Base-by-base conservation (phyloP, 257 asterid genomes). In the Craterostigma plantagineum region DNA sequence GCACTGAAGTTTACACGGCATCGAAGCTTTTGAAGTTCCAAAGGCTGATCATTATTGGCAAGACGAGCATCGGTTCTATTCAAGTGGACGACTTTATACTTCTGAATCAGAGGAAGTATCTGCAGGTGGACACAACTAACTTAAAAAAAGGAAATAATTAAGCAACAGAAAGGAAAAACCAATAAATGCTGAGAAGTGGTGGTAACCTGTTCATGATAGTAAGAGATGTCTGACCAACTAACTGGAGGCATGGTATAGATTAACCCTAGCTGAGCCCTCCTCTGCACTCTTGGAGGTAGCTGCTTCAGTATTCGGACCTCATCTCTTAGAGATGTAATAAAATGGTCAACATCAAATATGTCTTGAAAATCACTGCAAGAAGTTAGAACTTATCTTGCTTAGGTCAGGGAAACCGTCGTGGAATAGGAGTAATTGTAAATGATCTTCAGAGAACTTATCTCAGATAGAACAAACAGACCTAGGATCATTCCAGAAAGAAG, bases 401-500 rank as follows among this genome's bases (percentile, higher is more conserved):
- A 44, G 43, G 33, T 40, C n/a, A 35, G n/a, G 9, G 40, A 45
- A 49, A 23, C 16, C 33, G 23, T 27, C 30, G 41, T n/a, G n/a
- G n/a, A n/a, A n/a, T 14, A 9, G 34, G 10, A 10, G 14, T 6
- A 23, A 23, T 23, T 23, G 30, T 4, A 10, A 13, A 30, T n/a
- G n/a, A n/a, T n/a, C n/a, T n/a, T n/a, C n/a, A n/a, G n/a, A n/a
- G n/a, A n/a, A n/a, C n/a, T n/a, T n/a, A n/a, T n/a, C n/a, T n/a
- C n/a, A n/a, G n/a, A n/a, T n/a, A n/a, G n/a, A n/a, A n/a, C 48
- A 18, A 46, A 56, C 77, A 35, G 11, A 86, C 97, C 98, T 87
- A 35, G 93, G 95, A 65, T 87, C 98, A 45, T 79, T 81, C 98
- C 98, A 87, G 49, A 87, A 87, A 11, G 98, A 87, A 57, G 95